Evolutionary conservation across 768 basidiomycete genomes (phyloP).

Genomic region (Leccinum fibrillosum): DNA sequence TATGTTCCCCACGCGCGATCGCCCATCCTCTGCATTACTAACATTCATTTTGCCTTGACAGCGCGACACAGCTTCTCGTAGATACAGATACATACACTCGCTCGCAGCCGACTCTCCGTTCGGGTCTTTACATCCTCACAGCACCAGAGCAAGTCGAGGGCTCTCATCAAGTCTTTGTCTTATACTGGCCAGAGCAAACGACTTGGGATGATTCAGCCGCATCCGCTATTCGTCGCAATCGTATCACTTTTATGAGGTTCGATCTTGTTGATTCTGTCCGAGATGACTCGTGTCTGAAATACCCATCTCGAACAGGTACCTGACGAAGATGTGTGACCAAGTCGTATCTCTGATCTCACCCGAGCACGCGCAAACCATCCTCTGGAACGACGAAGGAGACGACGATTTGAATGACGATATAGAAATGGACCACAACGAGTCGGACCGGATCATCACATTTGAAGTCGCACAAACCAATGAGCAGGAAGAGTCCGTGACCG

Average conservation of each 20-base stretch:
- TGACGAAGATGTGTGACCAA: slow-evolving; percentile 59
- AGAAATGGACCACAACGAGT: slow-evolving; percentile 37
- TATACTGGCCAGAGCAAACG: slow-evolving; percentile 48
- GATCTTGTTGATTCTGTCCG: background rate
- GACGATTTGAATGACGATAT: slow-evolving; percentile 24
- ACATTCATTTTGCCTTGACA: background rate
- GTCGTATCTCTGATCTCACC: slow-evolving; percentile 47
- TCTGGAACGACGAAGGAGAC: slow-evolving; percentile 40
- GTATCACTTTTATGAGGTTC: slow-evolving; percentile 62
- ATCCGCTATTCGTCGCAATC: slow-evolving; percentile 46
- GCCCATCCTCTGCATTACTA: background rate
- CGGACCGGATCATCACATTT: slow-evolving; percentile 50
- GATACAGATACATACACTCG: slow-evolving; percentile 6
- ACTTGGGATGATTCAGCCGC: slow-evolving; percentile 54
- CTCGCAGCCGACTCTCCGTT: slow-evolving; percentile 16
- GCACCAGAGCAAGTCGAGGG: background rate
- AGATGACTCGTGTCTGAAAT: background rate
- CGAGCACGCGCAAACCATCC: slow-evolving; percentile 41
- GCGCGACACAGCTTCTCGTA: slow-evolving; percentile 12
- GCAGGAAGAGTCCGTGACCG: slow-evolving; percentile 48
- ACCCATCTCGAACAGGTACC: slow-evolving; percentile 39
- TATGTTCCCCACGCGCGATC: slow-evolving; percentile 22
- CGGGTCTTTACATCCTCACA: slow-evolving; percentile 20
- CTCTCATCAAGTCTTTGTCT: slow-evolving; percentile 37
- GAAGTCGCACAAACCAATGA: slow-evolving; percentile 53